phyloP scores from a whole-genome alignment of 306 rosid genomes.

The Vicia faba region DNA sequence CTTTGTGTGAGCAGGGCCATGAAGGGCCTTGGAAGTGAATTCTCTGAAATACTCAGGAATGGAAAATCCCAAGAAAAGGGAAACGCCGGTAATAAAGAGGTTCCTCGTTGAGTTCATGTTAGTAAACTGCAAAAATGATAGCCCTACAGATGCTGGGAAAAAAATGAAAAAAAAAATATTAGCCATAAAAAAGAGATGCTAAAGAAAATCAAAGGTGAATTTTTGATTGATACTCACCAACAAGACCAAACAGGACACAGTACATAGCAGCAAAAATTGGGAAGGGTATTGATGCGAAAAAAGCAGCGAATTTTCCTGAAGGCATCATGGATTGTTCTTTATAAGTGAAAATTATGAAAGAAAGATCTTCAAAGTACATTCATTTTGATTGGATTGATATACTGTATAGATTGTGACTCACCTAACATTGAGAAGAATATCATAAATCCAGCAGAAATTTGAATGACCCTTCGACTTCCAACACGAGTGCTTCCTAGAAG shows the following conservation, averaged over 20 bases:
- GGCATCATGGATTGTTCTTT: background rate
- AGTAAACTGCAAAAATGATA: constrained; percentile 98
- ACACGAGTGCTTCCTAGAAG: constrained; percentile 98
- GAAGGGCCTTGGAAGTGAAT: constrained; percentile 80
- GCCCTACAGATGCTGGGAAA: constrained; percentile 95
- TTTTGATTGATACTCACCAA: constrained; percentile 55
- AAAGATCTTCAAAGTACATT: background rate
- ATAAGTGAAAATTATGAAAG: constrained; percentile 19
- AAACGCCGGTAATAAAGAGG: constrained; percentile 82
- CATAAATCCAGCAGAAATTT: constrained; percentile 98
- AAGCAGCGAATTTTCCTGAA: constrained; percentile 96
- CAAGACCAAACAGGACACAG: constrained; percentile 96
- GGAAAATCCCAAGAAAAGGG: constrained; percentile 90
- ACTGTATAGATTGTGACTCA: constrained; percentile 35
- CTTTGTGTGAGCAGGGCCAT: constrained; percentile 85
- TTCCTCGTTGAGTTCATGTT: constrained; percentile 99
- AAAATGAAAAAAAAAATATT: background rate
- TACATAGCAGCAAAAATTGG: constrained; percentile 87
- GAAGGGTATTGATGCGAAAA: constrained; percentile 96
- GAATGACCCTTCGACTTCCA: constrained; percentile 97
- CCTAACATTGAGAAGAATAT: constrained; percentile 96
- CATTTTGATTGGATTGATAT: constrained; percentile 9
- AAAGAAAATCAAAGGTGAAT: constrained; percentile 14
- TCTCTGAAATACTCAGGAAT: constrained; percentile 89
- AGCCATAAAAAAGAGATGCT: constrained; percentile 29